A percentile compares a stretch with the other conserved stretches of the same genome.
Conservation (phyloP, 1,284 basidiomycete genomes). For the Puccinia triticina region DNA sequence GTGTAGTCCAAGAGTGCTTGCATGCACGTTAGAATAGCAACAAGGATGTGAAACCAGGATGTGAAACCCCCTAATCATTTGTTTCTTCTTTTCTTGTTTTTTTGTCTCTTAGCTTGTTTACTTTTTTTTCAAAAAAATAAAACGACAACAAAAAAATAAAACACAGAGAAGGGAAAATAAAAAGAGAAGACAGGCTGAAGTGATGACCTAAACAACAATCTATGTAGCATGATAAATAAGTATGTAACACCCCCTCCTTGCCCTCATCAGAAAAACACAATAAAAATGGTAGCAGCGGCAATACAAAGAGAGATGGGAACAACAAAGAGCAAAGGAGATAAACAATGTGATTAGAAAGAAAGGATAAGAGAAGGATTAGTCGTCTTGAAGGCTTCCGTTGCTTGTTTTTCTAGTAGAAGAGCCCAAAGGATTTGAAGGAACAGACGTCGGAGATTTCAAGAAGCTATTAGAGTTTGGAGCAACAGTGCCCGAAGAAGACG, state of each 20-base stretch:
- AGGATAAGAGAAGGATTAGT: too few relatives aligned
- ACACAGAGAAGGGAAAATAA: background rate
- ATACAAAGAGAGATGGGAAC: background rate
- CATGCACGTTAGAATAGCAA: too few relatives aligned
- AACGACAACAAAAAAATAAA: constrained; percentile 11
- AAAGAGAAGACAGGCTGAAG: background rate
- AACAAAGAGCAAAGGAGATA: background rate
- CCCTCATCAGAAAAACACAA: too few relatives aligned
- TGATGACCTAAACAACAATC: background rate
- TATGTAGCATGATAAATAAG: too few relatives aligned
- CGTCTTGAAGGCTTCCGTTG: too few relatives aligned
- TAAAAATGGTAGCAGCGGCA: too few relatives aligned
- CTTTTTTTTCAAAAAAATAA: background rate
- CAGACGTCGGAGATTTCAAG: constrained; percentile 36
- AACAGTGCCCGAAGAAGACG: background rate
- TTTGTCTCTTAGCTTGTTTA: background rate
- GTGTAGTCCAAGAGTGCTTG: too few relatives aligned
- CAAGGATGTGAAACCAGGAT: too few relatives aligned
- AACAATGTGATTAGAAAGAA: background rate
- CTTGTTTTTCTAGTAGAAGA: too few relatives aligned
- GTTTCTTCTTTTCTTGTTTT: background rate
- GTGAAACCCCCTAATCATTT: too few relatives aligned
- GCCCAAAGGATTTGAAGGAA: too few relatives aligned
- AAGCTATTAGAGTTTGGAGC: background rate
- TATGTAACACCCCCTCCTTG: too few relatives aligned